Evolutionary conservation across 139 green algal genomes (phyloP), one percentile per base, ranked within the genome.

Genomic region (Astrephomene gubernaculifera): DNA sequence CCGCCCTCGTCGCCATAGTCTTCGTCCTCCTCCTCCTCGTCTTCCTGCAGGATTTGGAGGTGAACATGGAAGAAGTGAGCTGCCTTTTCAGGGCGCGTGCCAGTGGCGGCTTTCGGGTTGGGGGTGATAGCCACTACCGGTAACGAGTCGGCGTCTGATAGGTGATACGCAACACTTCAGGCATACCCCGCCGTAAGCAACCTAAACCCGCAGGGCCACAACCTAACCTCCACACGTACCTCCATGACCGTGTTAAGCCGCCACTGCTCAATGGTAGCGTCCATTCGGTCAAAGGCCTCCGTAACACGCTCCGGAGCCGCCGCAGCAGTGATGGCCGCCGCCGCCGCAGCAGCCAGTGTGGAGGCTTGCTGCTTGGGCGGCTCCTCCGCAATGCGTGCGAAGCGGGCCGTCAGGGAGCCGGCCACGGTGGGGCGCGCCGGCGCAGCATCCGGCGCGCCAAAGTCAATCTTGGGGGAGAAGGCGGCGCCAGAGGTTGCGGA

Each of bases 21-120:
- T 75, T 95, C 72, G 17, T 96, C 90, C 68, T 97, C 89, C 57
- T 96, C 90, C 60, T 95, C 87, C 17, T 97, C 87, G 67, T 98
- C 92, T 44, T 96, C 81, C 65, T 96, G 29, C n/a, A n/a, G n/a
- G n/a, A n/a, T n/a, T n/a, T n/a, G n/a, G n/a, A n/a, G n/a, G n/a
- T n/a, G n/a, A n/a, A n/a, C n/a, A n/a, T n/a, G n/a, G n/a, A n/a
- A n/a, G n/a, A n/a, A n/a, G n/a, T n/a, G n/a, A n/a, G n/a, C n/a
- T n/a, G n/a, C n/a, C n/a, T n/a, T n/a, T n/a, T n/a, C n/a, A n/a
- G n/a, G n/a, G n/a, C n/a, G n/a, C n/a, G n/a, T n/a, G n/a, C n/a
- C n/a, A n/a, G n/a, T n/a, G n/a, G n/a, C n/a, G n/a, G n/a, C n/a
- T n/a, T n/a, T n/a, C n/a, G n/a, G n/a, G n/a, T n/a, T n/a, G n/a